These are phyloP conservation scores for Zygotorulaspora danielsina DNA, from an alignment of 805 yeast genomes.

Conservation along the genomic window DNA sequence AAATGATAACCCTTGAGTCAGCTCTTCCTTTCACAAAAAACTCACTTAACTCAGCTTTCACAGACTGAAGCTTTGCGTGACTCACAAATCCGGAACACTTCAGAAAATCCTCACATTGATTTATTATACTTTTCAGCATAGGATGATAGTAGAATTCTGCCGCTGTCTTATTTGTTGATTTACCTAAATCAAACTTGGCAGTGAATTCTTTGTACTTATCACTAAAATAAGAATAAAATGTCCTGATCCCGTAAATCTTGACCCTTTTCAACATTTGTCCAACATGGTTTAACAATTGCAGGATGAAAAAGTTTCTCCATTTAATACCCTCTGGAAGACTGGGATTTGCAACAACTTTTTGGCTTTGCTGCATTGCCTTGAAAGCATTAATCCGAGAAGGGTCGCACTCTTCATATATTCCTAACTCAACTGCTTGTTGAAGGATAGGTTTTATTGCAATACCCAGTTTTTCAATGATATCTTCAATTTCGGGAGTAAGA, in stretches of 20 bases:
- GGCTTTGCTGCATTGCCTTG: conserved; percentile 64
- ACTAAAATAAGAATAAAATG: conserved; percentile 64
- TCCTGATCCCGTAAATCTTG: conserved; percentile 74
- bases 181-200: conserved; percentile 53
- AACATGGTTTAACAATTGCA: conserved; percentile 61
- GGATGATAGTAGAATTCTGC: conserved; percentile 57
- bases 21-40: conserved; percentile 47
- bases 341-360: conserved; percentile 50
- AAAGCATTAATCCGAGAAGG: conserved; percentile 68
- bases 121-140: conserved; percentile 43
- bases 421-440: conserved; percentile 56
- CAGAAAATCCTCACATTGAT: conserved; percentile 43
- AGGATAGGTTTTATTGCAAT: conserved; percentile 65
- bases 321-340: conserved; percentile 61
- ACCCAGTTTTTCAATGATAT: conserved; percentile 51
- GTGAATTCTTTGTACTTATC: conserved; percentile 57
- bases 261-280: conserved; percentile 69
- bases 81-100: conserved; percentile 41
- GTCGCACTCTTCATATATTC: conserved; percentile 60
- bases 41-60: conserved; percentile 51
- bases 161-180: conserved; percentile 60
- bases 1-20: conserved; percentile 75
- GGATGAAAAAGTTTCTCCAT: conserved; percentile 62
- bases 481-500: conserved; percentile 50
- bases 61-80: conserved; percentile 68